phyloP scores from a whole-genome alignment of 2,329 filamentous ascomycete genomes.

The Paecilomyces sp. region DNA sequence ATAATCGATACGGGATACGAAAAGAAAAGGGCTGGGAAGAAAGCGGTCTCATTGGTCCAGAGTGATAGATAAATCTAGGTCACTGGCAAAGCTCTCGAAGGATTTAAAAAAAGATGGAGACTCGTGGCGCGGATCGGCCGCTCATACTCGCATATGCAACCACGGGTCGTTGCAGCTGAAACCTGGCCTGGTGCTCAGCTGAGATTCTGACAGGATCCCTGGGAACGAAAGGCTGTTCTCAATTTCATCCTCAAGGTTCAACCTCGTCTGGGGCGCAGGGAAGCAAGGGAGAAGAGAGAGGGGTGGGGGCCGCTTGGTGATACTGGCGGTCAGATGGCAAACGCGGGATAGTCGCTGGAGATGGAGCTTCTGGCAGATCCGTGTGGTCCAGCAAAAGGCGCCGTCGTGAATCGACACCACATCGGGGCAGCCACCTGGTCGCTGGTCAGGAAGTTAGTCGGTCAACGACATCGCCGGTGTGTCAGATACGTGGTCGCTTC shows the following conservation, averaged over 20 bases:
- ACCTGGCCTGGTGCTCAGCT: slow-evolving; percentile 9
- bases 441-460: slow-evolving; percentile 1
- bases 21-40: no score
- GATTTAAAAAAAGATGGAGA: slow-evolving; percentile 1
- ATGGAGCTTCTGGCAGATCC: not conserved
- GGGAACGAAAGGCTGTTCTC: not conserved
- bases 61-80: not conserved
- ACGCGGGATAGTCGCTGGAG: not conserved
- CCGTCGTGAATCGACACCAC: not conserved
- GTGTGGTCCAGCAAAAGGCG: slow-evolving; percentile 1
- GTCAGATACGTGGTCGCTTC: slow-evolving; percentile 14
- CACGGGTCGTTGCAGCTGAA: slow-evolving; percentile 20
- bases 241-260: not conserved
- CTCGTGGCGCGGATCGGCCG: slow-evolving; percentile 5
- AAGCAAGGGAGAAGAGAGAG: not conserved
- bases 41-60: not conserved
- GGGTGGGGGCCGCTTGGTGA: not conserved
- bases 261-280: not conserved
- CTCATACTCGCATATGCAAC: slow-evolving; percentile 21
- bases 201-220: slow-evolving; percentile 2
- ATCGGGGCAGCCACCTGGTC: slow-evolving; percentile 3
- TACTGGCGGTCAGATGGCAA: slow-evolving; percentile 1
- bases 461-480: slow-evolving; percentile 1
- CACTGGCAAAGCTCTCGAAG: not conserved
- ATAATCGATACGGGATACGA: not conserved